Base-by-base conservation (phyloP, 768 basidiomycete species). In the Fomitopsis serialis region DNA sequence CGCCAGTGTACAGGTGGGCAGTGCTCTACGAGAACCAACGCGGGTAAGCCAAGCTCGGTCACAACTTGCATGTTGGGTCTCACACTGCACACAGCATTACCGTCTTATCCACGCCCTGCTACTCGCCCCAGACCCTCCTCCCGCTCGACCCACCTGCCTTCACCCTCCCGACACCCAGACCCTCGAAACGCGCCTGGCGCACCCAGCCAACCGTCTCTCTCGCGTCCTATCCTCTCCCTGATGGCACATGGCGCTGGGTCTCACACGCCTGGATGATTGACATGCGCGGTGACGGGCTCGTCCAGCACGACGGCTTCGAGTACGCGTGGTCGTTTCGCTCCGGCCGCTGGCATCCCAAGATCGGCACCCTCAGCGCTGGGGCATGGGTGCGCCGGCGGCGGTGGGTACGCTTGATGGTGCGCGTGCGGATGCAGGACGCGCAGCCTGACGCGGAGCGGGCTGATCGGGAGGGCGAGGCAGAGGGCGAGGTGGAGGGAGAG, bases 331-430 rank as follows among this genome's bases (percentile, higher is more conserved):
- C 73, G 55, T 93, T 92, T 59, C 80, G 86, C 17, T 67, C 71
- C 32, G 75, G 78, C 46, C 67, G 81, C 45, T 93, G 90, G 90
- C 77, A 79, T 17, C 71, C 87, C 0, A 70, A 78, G 48, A 74
- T 83, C 1, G 86, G 89, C 9, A 61, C 70, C 23, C 62, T 85
- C 42, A 81, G 81, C 63, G 69, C 79, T 7, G 86, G 86, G 32
- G 85, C 84, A 3, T 89, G 79, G 78, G 90, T 93, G 34, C 76
- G 90, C 29, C 73, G 90, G 44, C 75, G 90, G 45, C 74, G 86
- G n/a, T 93, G 91, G 91, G 71, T 93, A 32, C 78, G 90, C 46
- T 74, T 92, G 24, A 92, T 92, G 91, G 79, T 89, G 74, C 77
- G 85, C 13, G 85, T 87, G 3, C 50, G 27, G 34, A 45, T 5